Evolutionary conservation across 73 alveolate genomes (phyloP).

Genomic region (Breviolum minutum): DNA sequence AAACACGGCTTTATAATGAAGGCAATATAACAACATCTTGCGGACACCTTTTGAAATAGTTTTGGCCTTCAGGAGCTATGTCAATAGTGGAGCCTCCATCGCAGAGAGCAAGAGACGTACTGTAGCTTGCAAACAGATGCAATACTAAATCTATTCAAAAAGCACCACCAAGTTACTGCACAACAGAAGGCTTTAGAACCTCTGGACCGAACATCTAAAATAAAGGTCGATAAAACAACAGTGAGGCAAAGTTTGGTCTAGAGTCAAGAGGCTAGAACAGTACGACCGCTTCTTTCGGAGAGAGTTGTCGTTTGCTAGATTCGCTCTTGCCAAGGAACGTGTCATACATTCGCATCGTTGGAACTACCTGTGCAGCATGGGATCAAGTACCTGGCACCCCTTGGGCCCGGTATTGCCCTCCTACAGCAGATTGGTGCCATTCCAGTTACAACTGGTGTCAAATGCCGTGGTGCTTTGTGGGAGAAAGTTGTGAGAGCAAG

Average conservation of each 20-base stretch:
- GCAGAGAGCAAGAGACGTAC: too few relatives aligned
- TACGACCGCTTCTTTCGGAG: too few relatives aligned
- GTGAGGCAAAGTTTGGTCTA: too few relatives aligned
- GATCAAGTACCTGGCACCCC: conserved; percentile 72
- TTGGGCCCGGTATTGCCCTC: conserved; percentile 19
- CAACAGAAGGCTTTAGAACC: too few relatives aligned
- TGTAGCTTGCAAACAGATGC: too few relatives aligned
- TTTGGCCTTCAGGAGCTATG: neutral
- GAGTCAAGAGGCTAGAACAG: too few relatives aligned
- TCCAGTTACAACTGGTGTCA: conserved; percentile 65
- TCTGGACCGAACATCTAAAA: too few relatives aligned
- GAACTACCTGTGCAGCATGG: conserved; percentile 78
- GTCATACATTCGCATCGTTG: neutral
- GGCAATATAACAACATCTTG: neutral
- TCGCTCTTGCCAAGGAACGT: neutral
- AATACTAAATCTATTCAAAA: too few relatives aligned
- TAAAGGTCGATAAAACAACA: too few relatives aligned
- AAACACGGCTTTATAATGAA: too few relatives aligned
- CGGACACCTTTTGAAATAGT: neutral
- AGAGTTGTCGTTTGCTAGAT: too few relatives aligned
- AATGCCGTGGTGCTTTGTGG: conserved; percentile 68
- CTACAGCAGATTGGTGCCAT: neutral
- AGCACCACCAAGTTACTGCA: too few relatives aligned
- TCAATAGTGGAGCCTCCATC: neutral
- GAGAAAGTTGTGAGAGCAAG: neutral